phyloP scores from a whole-genome alignment of 2,329 filamentous ascomycete genomes.

The Alternaria alternata region DNA sequence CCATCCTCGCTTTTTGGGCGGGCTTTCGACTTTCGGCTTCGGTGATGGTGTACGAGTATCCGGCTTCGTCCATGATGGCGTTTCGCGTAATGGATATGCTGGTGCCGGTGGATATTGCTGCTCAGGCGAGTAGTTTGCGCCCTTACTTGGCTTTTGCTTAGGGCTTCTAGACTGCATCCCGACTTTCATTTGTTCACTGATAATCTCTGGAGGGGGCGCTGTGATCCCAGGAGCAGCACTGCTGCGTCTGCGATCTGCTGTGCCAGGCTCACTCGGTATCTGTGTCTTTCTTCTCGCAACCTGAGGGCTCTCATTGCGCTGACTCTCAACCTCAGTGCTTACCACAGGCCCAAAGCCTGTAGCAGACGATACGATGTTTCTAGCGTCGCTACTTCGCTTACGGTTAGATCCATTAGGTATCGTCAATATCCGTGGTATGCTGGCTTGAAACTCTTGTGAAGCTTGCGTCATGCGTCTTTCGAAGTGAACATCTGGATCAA shows the following conservation, averaged over 20 bases:
- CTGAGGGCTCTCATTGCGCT: not conserved
- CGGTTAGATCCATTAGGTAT: not conserved
- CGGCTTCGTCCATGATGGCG: constrained; percentile 32
- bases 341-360: constrained; percentile 15
- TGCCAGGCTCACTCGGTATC: not conserved
- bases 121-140: constrained; percentile 21
- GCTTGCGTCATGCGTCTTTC: constrained; percentile 1
- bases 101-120: constrained; percentile 35
- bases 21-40: constrained; percentile 8
- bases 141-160: constrained; percentile 17
- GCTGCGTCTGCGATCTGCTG: not conserved
- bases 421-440: constrained; percentile 11
- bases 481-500: not conserved
- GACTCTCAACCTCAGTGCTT: not conserved
- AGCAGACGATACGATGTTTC: constrained; percentile 4
- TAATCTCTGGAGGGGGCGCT: constrained; percentile 16
- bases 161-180: not conserved
- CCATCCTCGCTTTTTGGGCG: constrained; percentile 20
- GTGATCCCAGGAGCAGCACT: constrained; percentile 12
- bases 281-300: not conserved
- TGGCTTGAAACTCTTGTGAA: constrained; percentile 6
- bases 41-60: constrained; percentile 26
- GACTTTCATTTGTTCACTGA: constrained; percentile 3
- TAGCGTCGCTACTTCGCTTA: constrained; percentile 21
- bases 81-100: constrained; percentile 34